Percentiles rank a stretch among this genome's conserved stretches.
Evolutionary conservation across 1,284 basidiomycete species (phyloP).

Genomic region (Anthracocystis setariae): DNA sequence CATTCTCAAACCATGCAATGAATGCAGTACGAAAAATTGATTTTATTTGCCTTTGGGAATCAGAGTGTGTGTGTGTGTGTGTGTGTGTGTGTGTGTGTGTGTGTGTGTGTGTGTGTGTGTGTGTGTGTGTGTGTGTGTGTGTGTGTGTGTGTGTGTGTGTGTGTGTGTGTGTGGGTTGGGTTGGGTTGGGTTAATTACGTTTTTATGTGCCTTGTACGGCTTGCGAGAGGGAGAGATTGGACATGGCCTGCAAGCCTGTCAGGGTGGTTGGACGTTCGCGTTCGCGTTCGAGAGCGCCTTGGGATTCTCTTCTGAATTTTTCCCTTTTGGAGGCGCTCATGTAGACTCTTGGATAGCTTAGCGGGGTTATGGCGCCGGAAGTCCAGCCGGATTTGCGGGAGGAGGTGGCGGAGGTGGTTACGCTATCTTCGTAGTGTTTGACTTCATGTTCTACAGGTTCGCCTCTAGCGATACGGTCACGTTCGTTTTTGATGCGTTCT

Average conservation of each 20-base stretch:
- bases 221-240: constrained; percentile 28
- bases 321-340: constrained; percentile 44
- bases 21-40: no score
- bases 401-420: no score
- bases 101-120: no score
- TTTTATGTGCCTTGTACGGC: constrained; percentile 48
- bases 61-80: no score
- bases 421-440: constrained; percentile 55
- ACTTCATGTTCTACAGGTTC: constrained; percentile 47
- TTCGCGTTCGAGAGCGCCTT: constrained; percentile 44
- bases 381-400: constrained; percentile 33
- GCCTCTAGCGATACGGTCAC: constrained; percentile 56
- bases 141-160: no score
- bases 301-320: constrained; percentile 43
- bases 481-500: constrained; percentile 60
- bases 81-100: no score
- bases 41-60: no score
- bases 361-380: constrained; percentile 42
- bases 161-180: neutral
- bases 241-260: constrained; percentile 31
- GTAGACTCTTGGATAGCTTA: constrained; percentile 52
- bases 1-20: no score
- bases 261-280: constrained; percentile 37
- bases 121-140: no score
- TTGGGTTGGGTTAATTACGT: no score